A percentile compares a stretch with the other conserved stretches of the same genome.
phyloP scores from a whole-genome alignment of 2,329 filamentous ascomycete genomes.

The Clonostachys byssicola region DNA sequence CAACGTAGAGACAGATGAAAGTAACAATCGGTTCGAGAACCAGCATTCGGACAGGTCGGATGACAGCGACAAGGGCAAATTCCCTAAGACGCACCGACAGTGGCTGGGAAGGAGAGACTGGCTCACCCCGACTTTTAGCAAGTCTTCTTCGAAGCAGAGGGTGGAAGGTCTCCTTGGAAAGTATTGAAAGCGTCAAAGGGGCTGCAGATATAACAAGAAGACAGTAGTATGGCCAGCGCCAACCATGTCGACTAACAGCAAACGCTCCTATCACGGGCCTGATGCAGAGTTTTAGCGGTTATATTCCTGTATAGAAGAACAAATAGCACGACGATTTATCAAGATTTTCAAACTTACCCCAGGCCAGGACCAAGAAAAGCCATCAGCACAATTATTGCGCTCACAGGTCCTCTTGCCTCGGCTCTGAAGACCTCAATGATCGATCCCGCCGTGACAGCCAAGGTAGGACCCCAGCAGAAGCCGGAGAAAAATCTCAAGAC shows the following conservation, averaged over 20 bases:
- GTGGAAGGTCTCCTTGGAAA: constrained; percentile 54
- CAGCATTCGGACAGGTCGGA: constrained; percentile 53
- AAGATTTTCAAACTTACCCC: constrained; percentile 18
- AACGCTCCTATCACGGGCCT: constrained; percentile 46
- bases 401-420: constrained; percentile 32
- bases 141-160: constrained; percentile 37
- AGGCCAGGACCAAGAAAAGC: constrained; percentile 49
- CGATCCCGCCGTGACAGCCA: constrained; percentile 44
- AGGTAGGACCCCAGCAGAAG: constrained; percentile 40
- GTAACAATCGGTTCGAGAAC: constrained; percentile 59
- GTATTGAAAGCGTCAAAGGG: constrained; percentile 22
- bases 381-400: constrained; percentile 40
- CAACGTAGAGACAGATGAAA: constrained; percentile 45
- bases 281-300: too few relatives aligned
- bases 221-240: constrained; percentile 48
- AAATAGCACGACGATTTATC: constrained; percentile 7
- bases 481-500: constrained; percentile 54
- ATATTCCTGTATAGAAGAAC: neutral
- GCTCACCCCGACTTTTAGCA: constrained; percentile 24
- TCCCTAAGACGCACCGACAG: constrained; percentile 13
- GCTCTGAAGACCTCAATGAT: constrained; percentile 43
- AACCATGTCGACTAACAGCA: constrained; percentile 35
- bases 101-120: constrained; percentile 13
- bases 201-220: constrained; percentile 30
- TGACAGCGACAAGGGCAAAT: constrained; percentile 35